A percentile compares a stretch with the other conserved stretches of the same genome.
Evolutionary conservation across 257 asterid genomes (phyloP).

Genomic region (Plantago major): DNA sequence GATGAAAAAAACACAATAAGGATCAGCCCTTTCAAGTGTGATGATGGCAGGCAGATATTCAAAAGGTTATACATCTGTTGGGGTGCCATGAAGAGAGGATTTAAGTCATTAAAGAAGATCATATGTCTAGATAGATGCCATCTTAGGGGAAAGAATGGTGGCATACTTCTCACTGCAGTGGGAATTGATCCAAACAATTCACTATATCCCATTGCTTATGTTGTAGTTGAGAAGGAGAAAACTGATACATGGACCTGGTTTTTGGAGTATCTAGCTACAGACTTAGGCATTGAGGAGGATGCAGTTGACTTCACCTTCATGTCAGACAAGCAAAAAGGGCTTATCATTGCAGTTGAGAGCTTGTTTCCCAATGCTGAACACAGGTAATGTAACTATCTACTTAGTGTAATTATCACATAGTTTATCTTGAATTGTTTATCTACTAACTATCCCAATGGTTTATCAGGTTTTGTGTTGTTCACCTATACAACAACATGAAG

Average conservation of each 20-base stretch:
- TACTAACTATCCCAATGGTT: too few relatives aligned
- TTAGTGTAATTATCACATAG: too few relatives aligned
- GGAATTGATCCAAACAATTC: not conserved
- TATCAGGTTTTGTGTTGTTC: constrained; percentile 3
- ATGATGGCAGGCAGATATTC: too few relatives aligned
- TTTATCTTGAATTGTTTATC: not conserved
- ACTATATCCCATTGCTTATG: not conserved
- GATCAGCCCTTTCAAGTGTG: too few relatives aligned
- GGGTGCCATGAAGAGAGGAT: too few relatives aligned
- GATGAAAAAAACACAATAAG: not conserved
- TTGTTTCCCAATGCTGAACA: not conserved
- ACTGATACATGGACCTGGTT: not conserved
- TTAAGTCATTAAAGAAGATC: too few relatives aligned
- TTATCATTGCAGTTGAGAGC: constrained; percentile 8
- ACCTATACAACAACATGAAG: constrained; percentile 11
- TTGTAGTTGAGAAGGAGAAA: not conserved
- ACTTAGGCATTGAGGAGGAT: too few relatives aligned
- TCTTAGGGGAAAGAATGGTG: not conserved
- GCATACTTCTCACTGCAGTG: not conserved
- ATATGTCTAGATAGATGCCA: not conserved
- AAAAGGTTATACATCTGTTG: too few relatives aligned
- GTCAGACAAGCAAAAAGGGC: constrained; percentile 18
- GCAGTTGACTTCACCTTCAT: not conserved
- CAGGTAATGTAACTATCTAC: too few relatives aligned
- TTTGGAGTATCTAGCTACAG: too few relatives aligned